A percentile compares a stretch with the other conserved stretches of the same genome.
Evolutionary conservation across 805 yeast species (phyloP).

Genomic region (Metschnikowia lunata): DNA sequence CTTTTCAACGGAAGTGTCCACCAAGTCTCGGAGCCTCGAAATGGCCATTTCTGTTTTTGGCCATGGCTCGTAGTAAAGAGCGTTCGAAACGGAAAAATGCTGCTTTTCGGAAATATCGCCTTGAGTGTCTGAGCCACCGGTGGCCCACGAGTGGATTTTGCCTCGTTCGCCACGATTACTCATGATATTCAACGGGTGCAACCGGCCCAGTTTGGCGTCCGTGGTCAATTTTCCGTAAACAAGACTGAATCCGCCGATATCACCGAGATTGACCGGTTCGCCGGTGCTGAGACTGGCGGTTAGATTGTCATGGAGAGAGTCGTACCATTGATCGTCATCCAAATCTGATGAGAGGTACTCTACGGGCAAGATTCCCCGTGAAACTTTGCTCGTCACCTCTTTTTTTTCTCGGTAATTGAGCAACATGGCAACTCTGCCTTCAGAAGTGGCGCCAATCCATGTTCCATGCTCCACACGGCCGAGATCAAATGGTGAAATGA

Average conservation of each 20-base stretch:
- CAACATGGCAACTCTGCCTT: constrained; percentile 63
- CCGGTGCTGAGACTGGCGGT: constrained; percentile 18
- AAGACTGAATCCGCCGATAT: constrained; percentile 61
- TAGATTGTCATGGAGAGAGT: constrained; percentile 22
- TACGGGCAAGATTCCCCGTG: constrained; percentile 51
- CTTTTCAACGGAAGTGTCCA: constrained; percentile 16
- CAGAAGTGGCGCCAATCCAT: constrained; percentile 74
- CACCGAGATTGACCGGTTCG: constrained; percentile 14
- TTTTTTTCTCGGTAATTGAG: constrained; percentile 65
- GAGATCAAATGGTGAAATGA: constrained; percentile 70
- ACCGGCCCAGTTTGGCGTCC: constrained; percentile 18
- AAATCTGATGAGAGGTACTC: constrained; percentile 37
- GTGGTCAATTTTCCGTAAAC: constrained; percentile 47
- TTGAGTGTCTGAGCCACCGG: constrained; percentile 1
- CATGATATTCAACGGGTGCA: constrained; percentile 40
- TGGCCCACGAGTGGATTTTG: constrained; percentile 21
- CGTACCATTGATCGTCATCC: constrained; percentile 44
- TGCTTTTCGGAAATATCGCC: constrained; percentile 21
- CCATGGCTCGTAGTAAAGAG: constrained; percentile 70
- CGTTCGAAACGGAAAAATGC: constrained; percentile 64
- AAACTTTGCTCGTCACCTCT: constrained; percentile 30
- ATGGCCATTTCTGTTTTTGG: constrained; percentile 58
- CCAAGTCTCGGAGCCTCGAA: constrained; percentile 19
- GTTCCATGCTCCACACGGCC: constrained; percentile 77
- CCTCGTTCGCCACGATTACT: constrained; percentile 48